Conservation (phyloP, 768 basidiomycete genomes). For the Scleroderma citrinum region DNA sequence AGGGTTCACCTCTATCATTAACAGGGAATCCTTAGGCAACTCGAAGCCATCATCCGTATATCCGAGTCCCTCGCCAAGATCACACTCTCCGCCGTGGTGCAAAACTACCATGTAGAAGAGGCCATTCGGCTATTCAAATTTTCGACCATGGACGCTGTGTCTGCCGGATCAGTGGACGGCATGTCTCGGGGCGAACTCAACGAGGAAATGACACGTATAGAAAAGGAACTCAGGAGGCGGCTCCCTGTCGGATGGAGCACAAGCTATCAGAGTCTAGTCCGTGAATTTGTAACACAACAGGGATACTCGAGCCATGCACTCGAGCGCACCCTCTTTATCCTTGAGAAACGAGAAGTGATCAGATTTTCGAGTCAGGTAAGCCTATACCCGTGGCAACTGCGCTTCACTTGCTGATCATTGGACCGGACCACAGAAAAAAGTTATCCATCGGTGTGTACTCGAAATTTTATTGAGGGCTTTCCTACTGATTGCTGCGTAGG, state of each 20-base stretch:
- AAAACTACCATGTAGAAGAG: slow-evolving; percentile 94
- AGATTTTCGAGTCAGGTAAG: slow-evolving; percentile 72
- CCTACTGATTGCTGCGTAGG: slow-evolving; percentile 8
- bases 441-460: slow-evolving; percentile 40
- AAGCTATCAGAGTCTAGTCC: slow-evolving; percentile 87
- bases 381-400: background rate
- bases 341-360: slow-evolving; percentile 96
- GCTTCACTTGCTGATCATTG: slow-evolving; percentile 2
- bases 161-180: slow-evolving; percentile 90
- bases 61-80: slow-evolving; percentile 96
- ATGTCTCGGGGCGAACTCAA: slow-evolving; percentile 87
- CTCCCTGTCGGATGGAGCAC: slow-evolving; percentile 96
- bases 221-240: slow-evolving; percentile 75
- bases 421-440: slow-evolving; percentile 41
- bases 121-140: slow-evolving; percentile 97
- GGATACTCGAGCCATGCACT: slow-evolving; percentile 87
- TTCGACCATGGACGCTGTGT: slow-evolving; percentile 98
- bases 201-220: slow-evolving; percentile 88
- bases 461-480: background rate
- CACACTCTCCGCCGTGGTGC: slow-evolving; percentile 80
- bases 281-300: slow-evolving; percentile 91
- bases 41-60: slow-evolving; percentile 98
- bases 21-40: slow-evolving; percentile 46
- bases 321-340: slow-evolving; percentile 81
- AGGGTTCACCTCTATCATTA: background rate